Evolutionary conservation across 257 asterid genomes (phyloP), one percentile per base, ranked within the genome.

Genomic region (Catharanthus roseus): DNA sequence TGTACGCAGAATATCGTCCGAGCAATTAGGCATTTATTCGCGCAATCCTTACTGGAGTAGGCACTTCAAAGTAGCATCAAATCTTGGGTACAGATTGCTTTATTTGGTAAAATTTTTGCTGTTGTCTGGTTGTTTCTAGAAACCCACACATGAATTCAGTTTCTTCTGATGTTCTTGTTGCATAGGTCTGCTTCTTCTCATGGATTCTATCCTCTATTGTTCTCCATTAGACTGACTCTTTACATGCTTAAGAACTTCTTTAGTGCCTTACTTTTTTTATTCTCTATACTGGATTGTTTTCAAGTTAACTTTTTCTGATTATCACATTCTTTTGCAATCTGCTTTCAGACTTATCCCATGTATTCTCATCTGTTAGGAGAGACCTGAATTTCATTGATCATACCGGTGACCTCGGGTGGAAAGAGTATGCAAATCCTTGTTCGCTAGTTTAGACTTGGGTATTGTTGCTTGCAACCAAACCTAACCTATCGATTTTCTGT

Each of bases 351-450:
- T 83, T 95, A 83, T 88, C 93, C 80, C 96, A 91, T 78, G 99
- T 86, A 75, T 90, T 95, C 96, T 89, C 95, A 51, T 85, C 92
- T 42, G 85, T 92, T 78, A 82, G 86, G 74, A 83, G 99, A 85
- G 97, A 90, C 79, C 78, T 91, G 78, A 95, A 92, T 86, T 95
- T 95, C 82, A 86, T 95, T 33, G 98, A 95, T 72, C 99, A 95
- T 86, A 79, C 95, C 34, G 85, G 98, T 81, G 95, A 95, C 72
- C 95, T 95, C 71, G 97, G 99, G 83, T 95, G 96, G 95, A 95
- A 95, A 95, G 96, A 82, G 99, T 95, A 87, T 78, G 98, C 91
- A 82, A 86, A 87, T 75, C 78, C 81, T 80, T 76, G 74, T 83
- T 34, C 71, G 28, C 81, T 71, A 6, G 15, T 54, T 45, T 74